Evolutionary conservation across 345 rosid species (phyloP).

Genomic region (Gossypium rotundifolium): DNA sequence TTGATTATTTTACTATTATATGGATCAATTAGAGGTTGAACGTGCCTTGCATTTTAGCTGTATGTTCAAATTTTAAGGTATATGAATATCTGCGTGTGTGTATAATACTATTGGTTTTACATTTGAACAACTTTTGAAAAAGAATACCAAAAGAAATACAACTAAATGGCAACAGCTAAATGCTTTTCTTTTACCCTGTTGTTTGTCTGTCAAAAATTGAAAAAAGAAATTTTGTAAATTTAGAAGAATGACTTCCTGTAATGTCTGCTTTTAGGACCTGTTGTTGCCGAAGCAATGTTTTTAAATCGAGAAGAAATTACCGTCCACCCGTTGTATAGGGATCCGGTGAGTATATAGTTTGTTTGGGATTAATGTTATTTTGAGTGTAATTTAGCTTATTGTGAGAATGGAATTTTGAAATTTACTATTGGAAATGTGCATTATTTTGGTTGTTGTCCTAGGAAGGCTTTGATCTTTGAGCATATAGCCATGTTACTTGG

Average conservation of each 20-base stretch:
- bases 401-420: not conserved
- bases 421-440: not conserved
- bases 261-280: constrained; percentile 57
- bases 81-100: no score
- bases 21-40: not conserved
- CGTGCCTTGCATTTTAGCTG: not conserved
- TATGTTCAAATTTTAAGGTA: not conserved
- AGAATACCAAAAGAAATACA: no score
- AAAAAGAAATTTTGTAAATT: not conserved
- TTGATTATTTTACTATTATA: not conserved
- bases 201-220: not conserved
- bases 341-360: constrained; percentile 55
- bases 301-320: constrained; percentile 83
- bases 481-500: not conserved
- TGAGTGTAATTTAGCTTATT: not conserved
- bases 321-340: constrained; percentile 77
- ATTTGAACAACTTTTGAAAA: no score
- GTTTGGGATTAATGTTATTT: not conserved
- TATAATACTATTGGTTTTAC: no score
- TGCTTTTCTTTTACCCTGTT: not conserved
- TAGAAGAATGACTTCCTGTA: not conserved
- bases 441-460: not conserved
- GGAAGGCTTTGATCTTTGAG: not conserved
- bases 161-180: not conserved
- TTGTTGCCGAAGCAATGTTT: constrained; percentile 95